Evolutionary conservation across 148 eudicot species (phyloP), one percentile per base, ranked within the genome.

Genomic region (Bassia scoparia): DNA sequence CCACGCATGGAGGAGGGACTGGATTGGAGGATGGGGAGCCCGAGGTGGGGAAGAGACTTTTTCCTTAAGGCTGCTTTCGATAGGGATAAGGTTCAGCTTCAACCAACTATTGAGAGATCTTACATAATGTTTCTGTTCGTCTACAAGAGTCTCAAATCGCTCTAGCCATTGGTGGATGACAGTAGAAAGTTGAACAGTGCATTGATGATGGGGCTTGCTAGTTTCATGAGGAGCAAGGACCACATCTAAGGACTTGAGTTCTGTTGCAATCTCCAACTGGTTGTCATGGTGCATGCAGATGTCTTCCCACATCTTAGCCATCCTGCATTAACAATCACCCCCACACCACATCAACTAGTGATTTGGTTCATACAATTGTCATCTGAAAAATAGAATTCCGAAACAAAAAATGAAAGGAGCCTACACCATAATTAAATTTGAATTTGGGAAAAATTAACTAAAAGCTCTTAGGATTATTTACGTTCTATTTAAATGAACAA

Each of bases 251-350:
- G 89, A 77, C 79, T 83, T 90, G 70, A 93, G 92, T 44, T 83
- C 86, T 1, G 74, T 56, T 17, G 89, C 88, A 41, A 84, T 80
- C 20, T 76, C 50, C 41, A 86, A 73, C 81, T 93, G 98, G 75
- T 68, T 75, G 68, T 85, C 84, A 24, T 93, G 98, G 77, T 90
- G 90, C 23, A 35, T 59, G 44, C 73, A 81, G 79, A 90, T 79
- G 60, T 84, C 83, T 75, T 85, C 89, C 98, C 98, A 93, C 98
- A 90, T 93, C 71, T 81, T 86, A 4, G 89, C 78, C 92, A 90
- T 93, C 84, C 98, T 93, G 84, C 76, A 86, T 60, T 46, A 35
- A 29, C 20, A 55, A 71, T 18, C 21, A 61, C 18, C 70, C 38
- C 23, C 38, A 46, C 12, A 53, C 60, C 54, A 52, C 18, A 52